phyloP scores from a whole-genome alignment of 495 filamentous ascomycete species.

The Elaphomyces granulatus region DNA sequence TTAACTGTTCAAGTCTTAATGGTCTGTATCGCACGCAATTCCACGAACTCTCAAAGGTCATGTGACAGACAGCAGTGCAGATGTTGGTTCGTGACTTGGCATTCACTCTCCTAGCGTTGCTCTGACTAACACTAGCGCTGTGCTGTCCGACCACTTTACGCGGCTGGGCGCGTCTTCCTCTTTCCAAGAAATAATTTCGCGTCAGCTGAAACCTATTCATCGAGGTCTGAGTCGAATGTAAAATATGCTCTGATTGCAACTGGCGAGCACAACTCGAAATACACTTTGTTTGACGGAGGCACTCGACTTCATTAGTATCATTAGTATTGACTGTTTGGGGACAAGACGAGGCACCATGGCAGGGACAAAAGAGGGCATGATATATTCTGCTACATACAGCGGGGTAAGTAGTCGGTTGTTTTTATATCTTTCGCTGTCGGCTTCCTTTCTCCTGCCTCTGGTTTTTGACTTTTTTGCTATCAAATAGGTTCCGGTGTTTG shows the following conservation, averaged over 20 bases:
- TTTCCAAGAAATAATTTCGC: too few species aligned
- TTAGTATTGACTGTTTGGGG: conserved; percentile 10
- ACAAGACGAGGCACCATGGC: conserved; percentile 25
- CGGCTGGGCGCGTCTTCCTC: too few species aligned
- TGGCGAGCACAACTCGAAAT: neutral
- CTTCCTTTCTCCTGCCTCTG: neutral
- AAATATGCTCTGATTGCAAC: neutral
- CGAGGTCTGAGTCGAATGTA: neutral
- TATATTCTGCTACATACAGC: conserved; percentile 90
- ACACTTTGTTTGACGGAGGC: neutral
- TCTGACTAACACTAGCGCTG: too few species aligned
- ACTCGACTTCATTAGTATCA: neutral
- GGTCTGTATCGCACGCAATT: too few species aligned
- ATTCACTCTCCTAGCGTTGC: too few species aligned
- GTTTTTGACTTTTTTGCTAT: conserved; percentile 1
- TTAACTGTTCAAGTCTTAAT: too few species aligned
- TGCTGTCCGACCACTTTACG: too few species aligned
- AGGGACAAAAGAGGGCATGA: conserved; percentile 27
- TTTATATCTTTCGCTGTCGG: conserved; percentile 3
- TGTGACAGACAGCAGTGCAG: too few species aligned
- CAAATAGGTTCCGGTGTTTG: conserved; percentile 72
- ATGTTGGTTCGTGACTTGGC: too few species aligned
- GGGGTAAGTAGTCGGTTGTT: conserved; percentile 54
- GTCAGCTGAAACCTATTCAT: conserved; percentile 2
- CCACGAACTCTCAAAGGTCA: too few species aligned